phyloP scores from a whole-genome alignment of 495 filamentous ascomycete species.

The Hamigera avellanea region DNA sequence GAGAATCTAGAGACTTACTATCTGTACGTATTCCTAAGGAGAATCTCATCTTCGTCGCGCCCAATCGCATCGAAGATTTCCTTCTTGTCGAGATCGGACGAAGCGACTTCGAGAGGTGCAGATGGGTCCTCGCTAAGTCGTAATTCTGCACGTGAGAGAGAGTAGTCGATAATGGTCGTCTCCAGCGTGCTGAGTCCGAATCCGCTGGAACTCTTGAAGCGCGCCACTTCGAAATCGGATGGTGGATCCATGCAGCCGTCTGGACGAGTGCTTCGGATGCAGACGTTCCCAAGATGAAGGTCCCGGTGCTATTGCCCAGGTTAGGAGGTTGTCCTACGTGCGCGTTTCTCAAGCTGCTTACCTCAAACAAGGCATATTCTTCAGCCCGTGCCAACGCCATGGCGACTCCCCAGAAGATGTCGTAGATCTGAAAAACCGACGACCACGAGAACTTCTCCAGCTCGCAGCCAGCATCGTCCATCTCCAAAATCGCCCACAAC shows the following conservation, averaged over 20 bases:
- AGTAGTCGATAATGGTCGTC: constrained; percentile 84
- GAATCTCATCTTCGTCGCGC: constrained; percentile 29
- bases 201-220: constrained; percentile 25
- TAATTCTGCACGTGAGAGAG: constrained; percentile 56
- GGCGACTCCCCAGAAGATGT: constrained; percentile 74
- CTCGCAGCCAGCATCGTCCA: constrained; percentile 75
- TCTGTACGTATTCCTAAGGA: constrained; percentile 31
- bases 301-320: constrained; percentile 53
- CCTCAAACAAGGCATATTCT: constrained; percentile 61
- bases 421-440: constrained; percentile 56
- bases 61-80: constrained; percentile 35
- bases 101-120: constrained; percentile 24
- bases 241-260: constrained; percentile 24
- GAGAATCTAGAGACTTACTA: constrained; percentile 21
- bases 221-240: constrained; percentile 18
- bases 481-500: constrained; percentile 71
- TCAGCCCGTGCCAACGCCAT: constrained; percentile 71
- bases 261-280: constrained; percentile 42
- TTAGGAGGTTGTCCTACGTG: constrained; percentile 1
- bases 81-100: constrained; percentile 34
- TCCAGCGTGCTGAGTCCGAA: constrained; percentile 61
- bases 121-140: constrained; percentile 13
- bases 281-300: constrained; percentile 81
- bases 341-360: constrained; percentile 9
- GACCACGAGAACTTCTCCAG: constrained; percentile 51